phyloP scores from a whole-genome alignment of 2,329 filamentous ascomycete genomes.

The Balansia obtecta region DNA sequence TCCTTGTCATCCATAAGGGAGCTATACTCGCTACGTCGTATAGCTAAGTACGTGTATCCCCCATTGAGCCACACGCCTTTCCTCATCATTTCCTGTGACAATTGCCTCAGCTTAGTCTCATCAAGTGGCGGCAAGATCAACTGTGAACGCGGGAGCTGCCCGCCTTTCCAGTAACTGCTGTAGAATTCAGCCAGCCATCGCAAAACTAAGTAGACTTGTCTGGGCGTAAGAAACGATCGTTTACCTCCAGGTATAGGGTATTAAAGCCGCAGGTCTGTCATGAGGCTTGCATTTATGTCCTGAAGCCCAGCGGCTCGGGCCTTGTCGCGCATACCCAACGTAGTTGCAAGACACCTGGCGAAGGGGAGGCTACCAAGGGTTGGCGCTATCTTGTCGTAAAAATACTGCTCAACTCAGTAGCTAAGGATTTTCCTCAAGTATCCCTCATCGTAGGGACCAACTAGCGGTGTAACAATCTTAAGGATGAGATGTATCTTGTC shows the following conservation, averaged over 20 bases:
- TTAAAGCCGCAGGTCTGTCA: conserved; percentile 39
- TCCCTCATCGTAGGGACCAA: conserved; percentile 35
- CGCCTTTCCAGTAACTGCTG: conserved; percentile 33
- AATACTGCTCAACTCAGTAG: conserved; percentile 55
- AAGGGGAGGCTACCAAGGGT: conserved; percentile 32
- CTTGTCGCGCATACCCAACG: conserved; percentile 15
- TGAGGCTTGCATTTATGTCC: conserved; percentile 38
- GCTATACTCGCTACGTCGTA: conserved; percentile 43
- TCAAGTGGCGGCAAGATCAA: conserved; percentile 43
- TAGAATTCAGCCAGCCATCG: conserved; percentile 55
- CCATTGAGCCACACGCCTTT: conserved; percentile 48
- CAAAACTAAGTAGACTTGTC: conserved; percentile 40
- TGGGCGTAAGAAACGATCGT: conserved; percentile 29
- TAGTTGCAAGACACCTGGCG: conserved; percentile 37
- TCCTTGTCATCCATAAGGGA: conserved; percentile 30
- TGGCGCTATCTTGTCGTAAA: conserved; percentile 46
- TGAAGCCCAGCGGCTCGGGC: conserved; percentile 17
- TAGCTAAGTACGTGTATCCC: conserved; percentile 57
- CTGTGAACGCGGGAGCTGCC: conserved; percentile 11
- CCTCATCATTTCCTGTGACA: conserved; percentile 7
- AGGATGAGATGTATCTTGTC: conserved; percentile 33
- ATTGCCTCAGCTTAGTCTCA: conserved; percentile 26
- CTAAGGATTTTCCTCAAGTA: conserved; percentile 54
- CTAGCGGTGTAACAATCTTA: conserved; percentile 47
- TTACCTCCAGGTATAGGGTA: conserved; percentile 47